Conservation (phyloP, 1,284 basidiomycete genomes). For the Thecaphora thlaspeos region DNA sequence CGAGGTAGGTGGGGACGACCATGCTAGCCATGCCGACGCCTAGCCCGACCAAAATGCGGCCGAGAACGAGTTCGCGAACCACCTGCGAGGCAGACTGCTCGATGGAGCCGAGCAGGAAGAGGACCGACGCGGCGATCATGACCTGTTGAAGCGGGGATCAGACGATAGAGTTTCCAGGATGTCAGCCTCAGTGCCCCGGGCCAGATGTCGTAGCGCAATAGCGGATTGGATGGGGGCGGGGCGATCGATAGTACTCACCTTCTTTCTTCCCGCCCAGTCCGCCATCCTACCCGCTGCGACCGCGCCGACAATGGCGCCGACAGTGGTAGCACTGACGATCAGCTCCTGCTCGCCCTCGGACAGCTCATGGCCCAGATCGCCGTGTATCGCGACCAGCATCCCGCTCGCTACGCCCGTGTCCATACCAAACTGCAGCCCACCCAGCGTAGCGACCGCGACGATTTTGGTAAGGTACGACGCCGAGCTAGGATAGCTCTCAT, state of each 20-base stretch:
- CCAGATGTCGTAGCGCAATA: no score
- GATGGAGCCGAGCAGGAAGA: conserved; percentile 45
- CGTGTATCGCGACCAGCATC: conserved; percentile 45
- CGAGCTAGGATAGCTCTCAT: conserved; percentile 19
- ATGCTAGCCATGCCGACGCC: conserved; percentile 47
- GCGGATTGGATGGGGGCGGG: no score
- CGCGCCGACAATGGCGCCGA: conserved; percentile 46
- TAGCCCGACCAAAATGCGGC: conserved; percentile 40
- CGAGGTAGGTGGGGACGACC: conserved; percentile 44
- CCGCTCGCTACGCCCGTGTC: conserved; percentile 43
- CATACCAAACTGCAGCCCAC: conserved; percentile 40
- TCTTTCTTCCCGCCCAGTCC: conserved; percentile 41
- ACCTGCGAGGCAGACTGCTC: conserved; percentile 49
- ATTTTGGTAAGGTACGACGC: conserved; percentile 31
- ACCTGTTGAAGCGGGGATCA: conserved; percentile 6
- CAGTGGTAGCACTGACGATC: conserved; percentile 46
- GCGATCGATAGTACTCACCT: conserved; percentile 2
- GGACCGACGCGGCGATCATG: conserved; percentile 36
- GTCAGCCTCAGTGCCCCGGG: no score
- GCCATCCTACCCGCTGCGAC: conserved; percentile 35
- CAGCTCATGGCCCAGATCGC: conserved; percentile 43
- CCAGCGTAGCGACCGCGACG: conserved; percentile 33
- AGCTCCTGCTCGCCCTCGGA: conserved; percentile 46
- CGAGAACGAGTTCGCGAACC: conserved; percentile 44
- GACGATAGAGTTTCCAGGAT: not conserved